phyloP scores from a whole-genome alignment of 495 filamentous ascomycete species.

The Daldinia loculata region DNA sequence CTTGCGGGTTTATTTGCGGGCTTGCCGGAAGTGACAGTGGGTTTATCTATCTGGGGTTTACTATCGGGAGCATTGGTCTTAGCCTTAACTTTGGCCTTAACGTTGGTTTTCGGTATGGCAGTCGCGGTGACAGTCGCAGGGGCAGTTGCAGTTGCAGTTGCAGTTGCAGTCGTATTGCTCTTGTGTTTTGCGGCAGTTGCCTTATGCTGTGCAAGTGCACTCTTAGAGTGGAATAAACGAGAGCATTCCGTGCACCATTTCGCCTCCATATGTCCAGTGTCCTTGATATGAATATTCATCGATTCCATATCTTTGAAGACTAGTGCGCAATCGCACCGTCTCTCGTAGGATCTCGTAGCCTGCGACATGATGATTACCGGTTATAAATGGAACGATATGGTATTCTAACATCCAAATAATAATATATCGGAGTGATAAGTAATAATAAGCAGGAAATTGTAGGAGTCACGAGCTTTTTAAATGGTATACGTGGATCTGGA shows the following conservation, averaged over 20 bases:
- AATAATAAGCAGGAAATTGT: not conserved
- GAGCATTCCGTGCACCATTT: constrained; percentile 24
- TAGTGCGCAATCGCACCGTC: constrained; percentile 25
- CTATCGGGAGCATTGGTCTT: not conserved
- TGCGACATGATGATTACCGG: not conserved
- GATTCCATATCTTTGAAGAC: constrained; percentile 3
- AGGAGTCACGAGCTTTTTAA: not conserved
- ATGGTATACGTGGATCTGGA: constrained; percentile 8
- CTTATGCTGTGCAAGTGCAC: constrained; percentile 19
- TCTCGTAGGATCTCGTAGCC: not conserved
- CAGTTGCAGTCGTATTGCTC: not conserved
- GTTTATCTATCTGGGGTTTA: not conserved
- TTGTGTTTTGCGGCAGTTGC: constrained; percentile 9
- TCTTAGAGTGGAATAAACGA: not conserved
- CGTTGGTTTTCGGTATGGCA: not conserved
- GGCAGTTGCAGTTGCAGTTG: not conserved
- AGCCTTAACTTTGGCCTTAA: too few species aligned
- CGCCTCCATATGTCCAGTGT: constrained; percentile 26
- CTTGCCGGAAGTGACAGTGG: not conserved
- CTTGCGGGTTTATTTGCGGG: not conserved
- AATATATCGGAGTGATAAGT: not conserved
- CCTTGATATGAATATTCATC: constrained; percentile 3
- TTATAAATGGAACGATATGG: not conserved
- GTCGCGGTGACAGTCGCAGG: not conserved
- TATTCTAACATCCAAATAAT: not conserved